A percentile compares a stretch with the other conserved stretches of the same genome.
These are phyloP conservation scores for Senna siamea DNA, from an alignment of 306 rosid genomes.

Conservation along the genomic window DNA sequence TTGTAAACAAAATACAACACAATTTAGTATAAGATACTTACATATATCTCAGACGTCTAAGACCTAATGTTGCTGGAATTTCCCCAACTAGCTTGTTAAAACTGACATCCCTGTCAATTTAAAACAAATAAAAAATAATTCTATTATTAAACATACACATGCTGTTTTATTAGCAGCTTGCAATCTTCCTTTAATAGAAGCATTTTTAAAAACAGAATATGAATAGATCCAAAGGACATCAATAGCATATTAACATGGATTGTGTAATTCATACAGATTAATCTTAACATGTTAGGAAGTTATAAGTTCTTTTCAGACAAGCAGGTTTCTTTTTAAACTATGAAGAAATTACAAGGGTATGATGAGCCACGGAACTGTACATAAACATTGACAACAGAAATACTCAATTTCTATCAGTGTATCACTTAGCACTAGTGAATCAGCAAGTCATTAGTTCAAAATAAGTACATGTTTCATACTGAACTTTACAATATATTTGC, in stretches of 20 bases:
- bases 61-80: constrained; percentile 51
- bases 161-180: constrained; percentile 9
- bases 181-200: not conserved
- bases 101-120: constrained; percentile 70
- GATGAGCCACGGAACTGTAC: not conserved
- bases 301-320: not conserved
- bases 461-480: not conserved
- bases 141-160: constrained; percentile 11
- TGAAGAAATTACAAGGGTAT: not conserved
- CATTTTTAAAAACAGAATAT: not conserved
- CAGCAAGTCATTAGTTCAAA: constrained; percentile 2
- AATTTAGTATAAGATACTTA: constrained; percentile 47
- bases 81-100: constrained; percentile 70
- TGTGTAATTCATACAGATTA: not conserved
- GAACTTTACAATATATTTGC: not conserved
- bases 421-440: not conserved
- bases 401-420: not conserved
- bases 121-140: constrained; percentile 6
- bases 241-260: not conserved
- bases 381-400: not conserved
- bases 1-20: constrained; percentile 10
- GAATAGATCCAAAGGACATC: not conserved
- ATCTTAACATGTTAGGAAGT: not conserved
- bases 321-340: not conserved
- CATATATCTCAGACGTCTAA: constrained; percentile 57